phyloP scores from a whole-genome alignment of 495 filamentous ascomycete species.

The Tuber indicum region DNA sequence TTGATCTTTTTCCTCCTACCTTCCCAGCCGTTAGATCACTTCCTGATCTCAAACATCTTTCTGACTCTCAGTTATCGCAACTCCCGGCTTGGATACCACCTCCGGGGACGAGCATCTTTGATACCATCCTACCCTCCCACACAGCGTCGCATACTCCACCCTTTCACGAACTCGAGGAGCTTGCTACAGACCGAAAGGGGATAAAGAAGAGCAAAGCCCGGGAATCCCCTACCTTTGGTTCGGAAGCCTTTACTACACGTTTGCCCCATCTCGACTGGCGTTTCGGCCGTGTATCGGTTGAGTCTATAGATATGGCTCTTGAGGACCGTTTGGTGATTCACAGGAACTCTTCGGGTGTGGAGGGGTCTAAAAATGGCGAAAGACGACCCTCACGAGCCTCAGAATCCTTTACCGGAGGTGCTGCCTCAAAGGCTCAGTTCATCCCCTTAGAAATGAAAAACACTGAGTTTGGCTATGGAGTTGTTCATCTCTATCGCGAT shows the following conservation, averaged over 20 bases:
- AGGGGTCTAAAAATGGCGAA: slow-evolving; percentile 12
- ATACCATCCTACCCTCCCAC: slow-evolving; percentile 45
- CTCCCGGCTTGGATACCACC: slow-evolving; percentile 44
- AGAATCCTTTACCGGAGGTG: slow-evolving; percentile 20
- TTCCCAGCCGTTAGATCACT: slow-evolving; percentile 46
- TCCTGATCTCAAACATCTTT: slow-evolving; percentile 42
- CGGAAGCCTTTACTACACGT: background rate
- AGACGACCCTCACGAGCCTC: slow-evolving; percentile 4
- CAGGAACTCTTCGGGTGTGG: slow-evolving; percentile 42
- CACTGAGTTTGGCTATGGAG: slow-evolving; percentile 80
- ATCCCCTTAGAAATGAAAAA: slow-evolving; percentile 66
- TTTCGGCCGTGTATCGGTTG: slow-evolving; percentile 56
- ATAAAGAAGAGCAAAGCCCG: slow-evolving; percentile 29
- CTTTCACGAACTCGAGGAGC: background rate
- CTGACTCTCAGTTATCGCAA: slow-evolving; percentile 15
- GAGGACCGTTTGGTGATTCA: slow-evolving; percentile 20
- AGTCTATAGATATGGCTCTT: slow-evolving; percentile 62
- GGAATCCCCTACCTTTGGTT: slow-evolving; percentile 8
- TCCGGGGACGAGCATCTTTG: slow-evolving; percentile 49
- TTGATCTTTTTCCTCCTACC: slow-evolving; percentile 67
- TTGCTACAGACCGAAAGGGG: background rate
- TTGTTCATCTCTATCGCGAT: slow-evolving; percentile 91
- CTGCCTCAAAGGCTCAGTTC: slow-evolving; percentile 63
- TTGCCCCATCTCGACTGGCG: slow-evolving; percentile 52
- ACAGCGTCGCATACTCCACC: background rate